Conservation (phyloP, 2,329 filamentous ascomycete species). For the Fusarium nanum region DNA sequence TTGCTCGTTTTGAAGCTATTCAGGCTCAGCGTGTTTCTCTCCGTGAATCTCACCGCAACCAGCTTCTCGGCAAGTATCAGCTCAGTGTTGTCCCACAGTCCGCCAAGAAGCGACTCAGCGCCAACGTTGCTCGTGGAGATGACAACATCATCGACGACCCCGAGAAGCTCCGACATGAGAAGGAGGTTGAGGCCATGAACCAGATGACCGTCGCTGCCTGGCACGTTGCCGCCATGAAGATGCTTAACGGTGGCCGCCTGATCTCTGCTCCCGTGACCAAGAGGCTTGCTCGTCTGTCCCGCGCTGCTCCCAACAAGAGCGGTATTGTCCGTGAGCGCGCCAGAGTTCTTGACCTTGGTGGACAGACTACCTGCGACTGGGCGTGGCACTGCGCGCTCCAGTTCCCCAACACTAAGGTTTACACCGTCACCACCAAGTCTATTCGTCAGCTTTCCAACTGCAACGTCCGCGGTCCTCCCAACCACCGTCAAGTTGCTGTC, state of each 20-base stretch:
- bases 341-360: conserved; percentile 86
- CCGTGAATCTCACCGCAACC: conserved; percentile 77
- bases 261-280: conserved; percentile 73
- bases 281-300: conserved; percentile 67
- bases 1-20: conserved; percentile 87
- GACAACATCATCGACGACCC: conserved; percentile 72
- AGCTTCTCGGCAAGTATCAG: conserved; percentile 87
- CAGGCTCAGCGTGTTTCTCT: conserved; percentile 85
- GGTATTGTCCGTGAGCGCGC: conserved; percentile 64
- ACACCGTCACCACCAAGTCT: conserved; percentile 83
- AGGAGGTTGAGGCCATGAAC: conserved; percentile 81
- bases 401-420: conserved; percentile 86
- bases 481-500: conserved; percentile 87
- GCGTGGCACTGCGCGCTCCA: conserved; percentile 92
- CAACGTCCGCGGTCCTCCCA: conserved; percentile 83
- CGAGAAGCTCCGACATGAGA: conserved; percentile 74
- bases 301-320: conserved; percentile 57
- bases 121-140: conserved; percentile 79
- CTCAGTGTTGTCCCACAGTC: conserved; percentile 75
- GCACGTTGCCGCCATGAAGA: conserved; percentile 71
- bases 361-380: conserved; percentile 89
- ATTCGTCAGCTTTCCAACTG: conserved; percentile 77
- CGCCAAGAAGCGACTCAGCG: conserved; percentile 77
- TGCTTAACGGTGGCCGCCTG: conserved; percentile 72
- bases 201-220: conserved; percentile 73